These are phyloP conservation scores for Leccinellum luteum DNA, from an alignment of 768 basidiomycete genomes.

Conservation along the genomic window DNA sequence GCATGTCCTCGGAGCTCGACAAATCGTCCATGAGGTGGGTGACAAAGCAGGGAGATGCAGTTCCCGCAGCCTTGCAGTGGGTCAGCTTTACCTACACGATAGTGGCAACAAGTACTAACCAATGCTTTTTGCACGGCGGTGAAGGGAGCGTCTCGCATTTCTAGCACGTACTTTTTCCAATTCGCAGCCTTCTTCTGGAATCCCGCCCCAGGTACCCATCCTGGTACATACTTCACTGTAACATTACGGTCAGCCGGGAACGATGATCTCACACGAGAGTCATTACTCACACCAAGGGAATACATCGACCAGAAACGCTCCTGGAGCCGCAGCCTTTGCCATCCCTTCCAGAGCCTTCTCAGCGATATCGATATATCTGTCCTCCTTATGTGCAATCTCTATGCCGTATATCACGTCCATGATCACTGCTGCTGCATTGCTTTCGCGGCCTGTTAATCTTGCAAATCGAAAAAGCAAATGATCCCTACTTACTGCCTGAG, in stretches of 20 bases:
- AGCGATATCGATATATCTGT: constrained; percentile 49
- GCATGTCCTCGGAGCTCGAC: constrained; percentile 1
- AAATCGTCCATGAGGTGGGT: constrained; percentile 26
- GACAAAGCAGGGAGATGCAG: constrained; percentile 32
- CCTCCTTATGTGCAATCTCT: constrained; percentile 38
- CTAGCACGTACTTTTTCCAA: constrained; percentile 46
- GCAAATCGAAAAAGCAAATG: not conserved
- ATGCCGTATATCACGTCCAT: constrained; percentile 56
- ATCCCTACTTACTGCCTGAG: constrained; percentile 43
- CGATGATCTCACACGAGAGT: not conserved
- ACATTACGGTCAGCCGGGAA: not conserved
- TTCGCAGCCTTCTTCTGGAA: constrained; percentile 50
- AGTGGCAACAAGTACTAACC: constrained; percentile 27
- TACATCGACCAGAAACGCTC: constrained; percentile 52
- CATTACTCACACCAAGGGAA: constrained; percentile 39
- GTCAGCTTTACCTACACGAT: not conserved
- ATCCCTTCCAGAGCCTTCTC: constrained; percentile 52
- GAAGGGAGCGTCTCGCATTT: constrained; percentile 50
- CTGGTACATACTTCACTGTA: constrained; percentile 51
- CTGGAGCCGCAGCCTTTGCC: constrained; percentile 48
- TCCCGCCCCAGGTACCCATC: constrained; percentile 50
- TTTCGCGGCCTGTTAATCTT: constrained; percentile 18
- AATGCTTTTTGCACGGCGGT: constrained; percentile 36
- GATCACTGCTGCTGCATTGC: constrained; percentile 49
- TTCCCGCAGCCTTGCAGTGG: constrained; percentile 19